These are phyloP conservation scores for Pseudonectria foliicola DNA, from an alignment of 2,329 filamentous ascomycete genomes.

Conservation along the genomic window DNA sequence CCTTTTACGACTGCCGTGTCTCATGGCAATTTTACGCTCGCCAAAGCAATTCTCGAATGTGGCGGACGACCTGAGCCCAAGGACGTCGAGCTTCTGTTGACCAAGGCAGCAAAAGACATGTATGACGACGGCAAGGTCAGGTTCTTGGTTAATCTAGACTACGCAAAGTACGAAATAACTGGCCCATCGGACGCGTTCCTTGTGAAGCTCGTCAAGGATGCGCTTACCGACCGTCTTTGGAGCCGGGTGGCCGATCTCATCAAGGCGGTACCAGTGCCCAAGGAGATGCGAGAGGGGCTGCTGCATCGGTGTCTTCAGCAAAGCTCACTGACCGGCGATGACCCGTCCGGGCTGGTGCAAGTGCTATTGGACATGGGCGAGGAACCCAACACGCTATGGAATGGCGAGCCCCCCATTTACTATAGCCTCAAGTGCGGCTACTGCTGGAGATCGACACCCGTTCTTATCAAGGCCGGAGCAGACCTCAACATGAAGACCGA, in stretches of 20 bases:
- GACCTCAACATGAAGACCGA: constrained; percentile 17
- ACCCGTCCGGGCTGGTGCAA: constrained; percentile 18
- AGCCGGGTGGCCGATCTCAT: constrained; percentile 20
- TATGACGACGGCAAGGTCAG: constrained; percentile 21
- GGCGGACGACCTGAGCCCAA: constrained; percentile 17
- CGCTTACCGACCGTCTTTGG: constrained; percentile 17
- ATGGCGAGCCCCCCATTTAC: constrained; percentile 19
- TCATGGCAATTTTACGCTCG: constrained; percentile 16
- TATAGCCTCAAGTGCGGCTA: constrained; percentile 20
- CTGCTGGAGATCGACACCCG: constrained; percentile 22
- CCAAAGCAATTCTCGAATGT: constrained; percentile 16
- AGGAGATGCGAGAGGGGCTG: constrained; percentile 14
- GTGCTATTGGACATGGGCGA: constrained; percentile 18
- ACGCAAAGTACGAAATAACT: constrained; percentile 15
- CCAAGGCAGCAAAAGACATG: constrained; percentile 14
- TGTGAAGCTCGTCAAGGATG: constrained; percentile 12
- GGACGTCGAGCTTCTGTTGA: constrained; percentile 16
- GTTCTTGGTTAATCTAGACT: constrained; percentile 17
- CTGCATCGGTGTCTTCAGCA: constrained; percentile 17
- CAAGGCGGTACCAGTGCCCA: constrained; percentile 15
- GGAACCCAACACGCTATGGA: constrained; percentile 19
- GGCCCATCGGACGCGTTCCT: constrained; percentile 17
- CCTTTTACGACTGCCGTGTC: constrained; percentile 19
- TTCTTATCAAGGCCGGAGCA: constrained; percentile 19
- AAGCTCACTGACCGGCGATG: constrained; percentile 15